Evolutionary conservation across 768 basidiomycete species (phyloP).

Genomic region (Collybia mongolica): DNA sequence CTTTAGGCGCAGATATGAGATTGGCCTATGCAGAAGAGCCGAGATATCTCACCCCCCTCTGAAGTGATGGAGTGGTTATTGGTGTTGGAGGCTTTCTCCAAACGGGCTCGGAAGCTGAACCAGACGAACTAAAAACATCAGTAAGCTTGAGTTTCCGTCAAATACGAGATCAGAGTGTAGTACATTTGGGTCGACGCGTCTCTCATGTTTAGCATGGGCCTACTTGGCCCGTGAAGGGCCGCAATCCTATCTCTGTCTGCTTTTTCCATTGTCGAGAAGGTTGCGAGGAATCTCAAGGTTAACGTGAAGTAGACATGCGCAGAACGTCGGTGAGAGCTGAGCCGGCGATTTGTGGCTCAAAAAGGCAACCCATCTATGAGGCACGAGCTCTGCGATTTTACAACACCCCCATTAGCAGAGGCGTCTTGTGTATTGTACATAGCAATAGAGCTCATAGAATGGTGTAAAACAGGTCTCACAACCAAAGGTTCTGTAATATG

Average conservation of each 20-base stretch:
- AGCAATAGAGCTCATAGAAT: too few species aligned
- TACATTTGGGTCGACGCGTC: too few species aligned
- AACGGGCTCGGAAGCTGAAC: too few species aligned
- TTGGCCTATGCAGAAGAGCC: not conserved
- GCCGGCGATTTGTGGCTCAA: slow-evolving; percentile 3
- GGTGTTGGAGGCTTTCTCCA: not conserved
- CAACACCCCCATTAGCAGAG: too few species aligned
- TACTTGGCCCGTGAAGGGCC: not conserved
- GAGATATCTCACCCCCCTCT: not conserved
- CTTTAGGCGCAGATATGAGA: not conserved
- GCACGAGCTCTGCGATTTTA: not conserved
- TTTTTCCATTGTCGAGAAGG: not conserved
- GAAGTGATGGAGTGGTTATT: not conserved
- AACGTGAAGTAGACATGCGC: not conserved
- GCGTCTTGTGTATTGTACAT: too few species aligned
- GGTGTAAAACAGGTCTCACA: not conserved
- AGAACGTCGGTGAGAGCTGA: not conserved
- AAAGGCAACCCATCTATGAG: slow-evolving; percentile 10
- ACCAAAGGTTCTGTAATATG: not conserved
- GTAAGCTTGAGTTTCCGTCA: too few species aligned
- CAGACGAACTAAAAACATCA: too few species aligned
- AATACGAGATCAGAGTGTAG: too few species aligned
- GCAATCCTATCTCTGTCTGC: not conserved
- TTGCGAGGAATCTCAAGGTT: not conserved
- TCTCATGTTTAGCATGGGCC: not conserved